Percentiles rank a stretch among this genome's conserved stretches.
Evolutionary conservation across 2,329 filamentous ascomycete genomes (phyloP).

Genomic region (Epichloe typhina): DNA sequence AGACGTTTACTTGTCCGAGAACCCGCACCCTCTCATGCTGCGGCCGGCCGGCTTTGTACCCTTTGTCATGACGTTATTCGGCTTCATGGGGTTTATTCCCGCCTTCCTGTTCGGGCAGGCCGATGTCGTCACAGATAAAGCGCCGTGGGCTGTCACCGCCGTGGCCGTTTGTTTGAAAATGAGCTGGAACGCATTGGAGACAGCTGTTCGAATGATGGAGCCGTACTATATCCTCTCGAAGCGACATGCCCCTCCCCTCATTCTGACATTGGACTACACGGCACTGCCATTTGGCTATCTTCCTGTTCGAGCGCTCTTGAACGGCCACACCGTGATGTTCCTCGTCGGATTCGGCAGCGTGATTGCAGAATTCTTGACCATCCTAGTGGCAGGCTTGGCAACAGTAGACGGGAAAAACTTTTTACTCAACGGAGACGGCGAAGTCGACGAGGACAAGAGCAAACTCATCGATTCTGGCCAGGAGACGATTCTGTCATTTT

Average conservation of each 20-base stretch:
- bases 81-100: constrained; percentile 46
- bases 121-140: constrained; percentile 42
- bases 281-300: constrained; percentile 56
- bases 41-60: constrained; percentile 45
- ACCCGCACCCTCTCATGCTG: constrained; percentile 58
- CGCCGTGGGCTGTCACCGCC: constrained; percentile 52
- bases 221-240: constrained; percentile 58
- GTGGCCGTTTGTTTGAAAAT: constrained; percentile 55
- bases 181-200: constrained; percentile 55
- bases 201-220: constrained; percentile 58
- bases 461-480: constrained; percentile 35
- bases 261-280: constrained; percentile 60
- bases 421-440: constrained; percentile 18
- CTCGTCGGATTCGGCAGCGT: constrained; percentile 58
- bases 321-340: constrained; percentile 52
- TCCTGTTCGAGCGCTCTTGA: constrained; percentile 46
- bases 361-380: constrained; percentile 59
- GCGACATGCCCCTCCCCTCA: constrained; percentile 52
- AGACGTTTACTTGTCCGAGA: constrained; percentile 37
- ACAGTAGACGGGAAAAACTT: constrained; percentile 52
- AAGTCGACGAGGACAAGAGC: constrained; percentile 7
- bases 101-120: constrained; percentile 46
- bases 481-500: constrained; percentile 52
- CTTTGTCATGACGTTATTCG: constrained; percentile 43
- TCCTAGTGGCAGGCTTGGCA: constrained; percentile 52